Conservation (phyloP, 345 rosid genomes). For the Pugionium cornutum region DNA sequence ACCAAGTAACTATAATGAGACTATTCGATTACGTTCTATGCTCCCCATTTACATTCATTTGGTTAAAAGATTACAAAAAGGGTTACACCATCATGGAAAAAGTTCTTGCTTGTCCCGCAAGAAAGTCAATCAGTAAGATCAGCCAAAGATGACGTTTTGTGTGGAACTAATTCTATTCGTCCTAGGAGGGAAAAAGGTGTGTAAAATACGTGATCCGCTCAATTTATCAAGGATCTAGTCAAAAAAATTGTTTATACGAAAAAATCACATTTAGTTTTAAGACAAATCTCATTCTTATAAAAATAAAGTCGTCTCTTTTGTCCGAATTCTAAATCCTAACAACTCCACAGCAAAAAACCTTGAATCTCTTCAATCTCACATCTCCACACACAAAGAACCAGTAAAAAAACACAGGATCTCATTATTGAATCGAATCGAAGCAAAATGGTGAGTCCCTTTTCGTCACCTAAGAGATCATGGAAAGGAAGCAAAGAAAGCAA, state of each 20-base stretch:
- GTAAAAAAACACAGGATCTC: background rate
- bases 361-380: no score
- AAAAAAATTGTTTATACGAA: constrained; percentile 22
- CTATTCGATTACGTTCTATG: no score
- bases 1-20: no score
- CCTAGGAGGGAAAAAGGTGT: background rate
- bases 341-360: constrained; percentile 5
- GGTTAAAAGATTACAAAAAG: no score
- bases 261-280: constrained; percentile 3
- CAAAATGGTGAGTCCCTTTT: constrained; percentile 33
- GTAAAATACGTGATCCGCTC: constrained; percentile 24
- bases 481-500: constrained; percentile 44
- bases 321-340: constrained; percentile 16
- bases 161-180: constrained; percentile 2
- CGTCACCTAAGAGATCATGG: constrained; percentile 38
- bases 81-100: background rate
- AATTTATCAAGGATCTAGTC: constrained; percentile 31
- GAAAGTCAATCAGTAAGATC: constrained; percentile 30
- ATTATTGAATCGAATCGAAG: background rate
- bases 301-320: constrained; percentile 23
- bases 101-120: constrained; percentile 23
- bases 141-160: constrained; percentile 29
- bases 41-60: no score
- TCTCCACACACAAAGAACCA: background rate
- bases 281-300: constrained; percentile 27